These are phyloP conservation scores for Pythium brachiatum DNA, from an alignment of 352 stramenopile species.

Conservation along the genomic window DNA sequence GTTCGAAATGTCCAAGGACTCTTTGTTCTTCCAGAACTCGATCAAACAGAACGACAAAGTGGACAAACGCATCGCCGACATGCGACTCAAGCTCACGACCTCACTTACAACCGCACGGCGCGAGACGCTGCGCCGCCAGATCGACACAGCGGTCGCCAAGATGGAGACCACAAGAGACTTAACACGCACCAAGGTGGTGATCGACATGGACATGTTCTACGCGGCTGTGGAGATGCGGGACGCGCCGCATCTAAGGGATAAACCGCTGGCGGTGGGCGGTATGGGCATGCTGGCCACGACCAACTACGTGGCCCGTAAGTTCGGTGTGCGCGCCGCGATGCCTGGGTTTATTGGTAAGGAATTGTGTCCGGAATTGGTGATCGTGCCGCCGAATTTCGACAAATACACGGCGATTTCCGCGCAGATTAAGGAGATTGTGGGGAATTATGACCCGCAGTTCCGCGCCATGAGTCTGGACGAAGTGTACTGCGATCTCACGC, in stretches of 20 bases:
- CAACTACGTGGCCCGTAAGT: conserved; percentile 95
- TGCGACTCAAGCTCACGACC: conserved; percentile 60
- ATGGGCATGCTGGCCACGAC: conserved; percentile 94
- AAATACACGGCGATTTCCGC: conserved; percentile 88
- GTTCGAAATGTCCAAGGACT: conserved; percentile 93
- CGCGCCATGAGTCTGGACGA: conserved; percentile 93
- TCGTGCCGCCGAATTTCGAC: conserved; percentile 88
- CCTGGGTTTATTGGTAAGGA: conserved; percentile 95
- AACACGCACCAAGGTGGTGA: conserved; percentile 81
- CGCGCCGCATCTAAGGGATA: conserved; percentile 79
- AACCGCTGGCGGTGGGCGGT: conserved; percentile 91
- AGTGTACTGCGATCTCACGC: conserved; percentile 93
- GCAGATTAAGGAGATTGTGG: conserved; percentile 82
- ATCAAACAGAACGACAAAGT: conserved; percentile 87
- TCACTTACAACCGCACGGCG: conserved; percentile 38
- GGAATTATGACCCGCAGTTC: conserved; percentile 93
- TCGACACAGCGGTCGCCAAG: conserved; percentile 40
- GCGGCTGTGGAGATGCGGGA: conserved; percentile 95
- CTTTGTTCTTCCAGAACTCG: conserved; percentile 91
- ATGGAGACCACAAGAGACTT: conserved; percentile 59
- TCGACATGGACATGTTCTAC: conserved; percentile 99
- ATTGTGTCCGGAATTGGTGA: conserved; percentile 92
- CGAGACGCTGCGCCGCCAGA: conserved; percentile 36
- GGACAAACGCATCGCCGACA: conserved; percentile 72
- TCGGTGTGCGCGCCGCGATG: conserved; percentile 95